These are phyloP conservation scores for Oryza brachyantha DNA, from an alignment of 176 grass and related monocot species.

Conservation along the genomic window DNA sequence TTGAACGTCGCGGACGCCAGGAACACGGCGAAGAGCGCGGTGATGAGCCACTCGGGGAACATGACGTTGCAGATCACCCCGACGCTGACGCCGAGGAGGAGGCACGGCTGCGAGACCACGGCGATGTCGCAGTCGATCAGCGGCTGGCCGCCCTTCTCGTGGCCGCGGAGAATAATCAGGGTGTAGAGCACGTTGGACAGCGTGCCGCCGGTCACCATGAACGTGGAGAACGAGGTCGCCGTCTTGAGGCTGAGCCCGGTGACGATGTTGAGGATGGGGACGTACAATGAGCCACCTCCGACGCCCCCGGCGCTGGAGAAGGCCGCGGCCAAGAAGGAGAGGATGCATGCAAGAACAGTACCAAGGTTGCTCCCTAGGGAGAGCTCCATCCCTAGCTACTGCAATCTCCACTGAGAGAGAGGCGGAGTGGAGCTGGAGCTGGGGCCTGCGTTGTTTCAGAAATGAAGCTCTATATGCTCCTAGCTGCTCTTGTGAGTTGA, in stretches of 20 bases:
- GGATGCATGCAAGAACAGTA: neutral
- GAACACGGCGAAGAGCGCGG: neutral
- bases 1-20: slow-evolving; percentile 41
- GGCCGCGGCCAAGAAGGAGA: slow-evolving; percentile 44
- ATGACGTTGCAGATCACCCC: slow-evolving; percentile 41
- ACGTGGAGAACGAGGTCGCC: slow-evolving; percentile 31
- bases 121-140: slow-evolving; percentile 41
- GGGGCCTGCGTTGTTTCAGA: neutral
- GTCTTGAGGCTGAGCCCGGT: slow-evolving; percentile 29
- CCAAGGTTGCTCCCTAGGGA: neutral
- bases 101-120: slow-evolving; percentile 39
- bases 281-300: slow-evolving; percentile 37
- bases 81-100: slow-evolving; percentile 32
- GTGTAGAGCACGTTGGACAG: slow-evolving; percentile 44
- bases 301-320: slow-evolving; percentile 41
- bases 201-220: slow-evolving; percentile 47
- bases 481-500: neutral
- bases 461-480: neutral
- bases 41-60: neutral
- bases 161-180: slow-evolving; percentile 13
- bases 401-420: slow-evolving; percentile 1
- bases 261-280: slow-evolving; percentile 40
- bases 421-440: neutral
- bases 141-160: neutral
- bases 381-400: neutral